Percentiles rank a stretch among this genome's conserved stretches.
Conservation (phyloP, 306 rosid species). For the Pueraria montana region DNA sequence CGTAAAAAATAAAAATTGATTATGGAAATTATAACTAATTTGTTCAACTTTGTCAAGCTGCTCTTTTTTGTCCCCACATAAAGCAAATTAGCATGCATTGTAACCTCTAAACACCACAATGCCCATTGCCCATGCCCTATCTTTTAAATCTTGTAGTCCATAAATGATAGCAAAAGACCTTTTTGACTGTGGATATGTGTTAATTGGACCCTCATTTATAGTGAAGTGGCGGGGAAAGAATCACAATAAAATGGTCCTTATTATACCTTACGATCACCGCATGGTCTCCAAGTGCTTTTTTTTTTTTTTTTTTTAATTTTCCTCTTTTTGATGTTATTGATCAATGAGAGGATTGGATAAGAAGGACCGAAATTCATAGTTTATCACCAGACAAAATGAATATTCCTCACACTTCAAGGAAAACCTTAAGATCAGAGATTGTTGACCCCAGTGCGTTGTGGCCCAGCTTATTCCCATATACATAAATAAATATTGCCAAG, state of each 20-base stretch:
- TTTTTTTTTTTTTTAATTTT: neutral
- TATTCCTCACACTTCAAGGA: slow-evolving; percentile 59
- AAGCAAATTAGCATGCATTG: slow-evolving; percentile 65
- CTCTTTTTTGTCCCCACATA: slow-evolving; percentile 62
- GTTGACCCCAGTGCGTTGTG: slow-evolving; percentile 56
- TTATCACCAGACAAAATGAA: slow-evolving; percentile 74
- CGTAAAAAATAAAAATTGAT: neutral
- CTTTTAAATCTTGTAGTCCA: slow-evolving; percentile 57
- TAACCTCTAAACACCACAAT: slow-evolving; percentile 53
- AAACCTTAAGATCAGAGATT: slow-evolving; percentile 45
- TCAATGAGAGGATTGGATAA: slow-evolving; percentile 61
- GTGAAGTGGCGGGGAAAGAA: slow-evolving; percentile 51
- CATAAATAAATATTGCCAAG: slow-evolving; percentile 53
- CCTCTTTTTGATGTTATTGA: slow-evolving; percentile 23
- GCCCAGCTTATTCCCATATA: slow-evolving; percentile 56
- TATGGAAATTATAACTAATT: slow-evolving; percentile 36
- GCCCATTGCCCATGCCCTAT: slow-evolving; percentile 48
- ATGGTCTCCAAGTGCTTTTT: slow-evolving; percentile 42
- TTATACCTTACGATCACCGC: slow-evolving; percentile 27
- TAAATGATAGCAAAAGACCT: slow-evolving; percentile 52
- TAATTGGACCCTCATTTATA: slow-evolving; percentile 45
- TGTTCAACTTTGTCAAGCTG: slow-evolving; percentile 67
- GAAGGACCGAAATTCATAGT: slow-evolving; percentile 62
- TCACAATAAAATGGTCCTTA: slow-evolving; percentile 51
- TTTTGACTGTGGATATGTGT: slow-evolving; percentile 55